Evolutionary conservation across 2,329 filamentous ascomycete genomes (phyloP), one percentile per base, ranked within the genome.

Genomic region (Colletotrichum plurivorum): DNA sequence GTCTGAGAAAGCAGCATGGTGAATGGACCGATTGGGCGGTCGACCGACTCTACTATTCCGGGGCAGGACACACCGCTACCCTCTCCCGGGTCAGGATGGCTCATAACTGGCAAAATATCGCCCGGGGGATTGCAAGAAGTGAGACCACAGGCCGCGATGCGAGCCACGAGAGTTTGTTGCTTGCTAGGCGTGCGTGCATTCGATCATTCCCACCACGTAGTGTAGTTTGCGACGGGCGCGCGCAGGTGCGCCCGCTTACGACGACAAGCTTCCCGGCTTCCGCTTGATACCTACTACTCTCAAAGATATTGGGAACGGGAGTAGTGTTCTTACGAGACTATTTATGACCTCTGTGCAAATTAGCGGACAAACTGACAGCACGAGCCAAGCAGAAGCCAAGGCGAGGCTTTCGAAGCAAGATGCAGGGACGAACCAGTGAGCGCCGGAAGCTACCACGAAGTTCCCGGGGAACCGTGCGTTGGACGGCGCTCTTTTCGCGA

Each of bases 61-160:
- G 31, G 31, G 31, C 31, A 55, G 56, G 62, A 27, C 67, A 60
- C 67, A 69, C 62, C 55, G 66, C 62, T 60, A 43, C 36, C 54
- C 27, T 27, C 45, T 46, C 31, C 31, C 25, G 31, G 31, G 16
- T 13, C 45, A 39, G 25, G 45, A 27, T 22, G 25, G 41, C 62
- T 62, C 66, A 67, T 69, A 52, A 10, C 43, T 52, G 51, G 36
- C 16, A 48, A 18, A 36, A 20, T 55, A 52, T 43, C 10, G 22
- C 18, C 7, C 36, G 49, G n/a, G 20, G 62, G 45, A 61, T 67
- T 27, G 20, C 41, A 36, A n/a, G 25, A 53, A 36, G 39, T 67
- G 67, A 69, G 43, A 60, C 61, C 62, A 69, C 61, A 45, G 1
- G 10, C 16, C 39, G n/a, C 41, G 39, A 20, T 12, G 36, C 46